These are phyloP conservation scores for Candida pseudocylindracea DNA, from an alignment of 1,139 yeast species.

Conservation along the genomic window DNA sequence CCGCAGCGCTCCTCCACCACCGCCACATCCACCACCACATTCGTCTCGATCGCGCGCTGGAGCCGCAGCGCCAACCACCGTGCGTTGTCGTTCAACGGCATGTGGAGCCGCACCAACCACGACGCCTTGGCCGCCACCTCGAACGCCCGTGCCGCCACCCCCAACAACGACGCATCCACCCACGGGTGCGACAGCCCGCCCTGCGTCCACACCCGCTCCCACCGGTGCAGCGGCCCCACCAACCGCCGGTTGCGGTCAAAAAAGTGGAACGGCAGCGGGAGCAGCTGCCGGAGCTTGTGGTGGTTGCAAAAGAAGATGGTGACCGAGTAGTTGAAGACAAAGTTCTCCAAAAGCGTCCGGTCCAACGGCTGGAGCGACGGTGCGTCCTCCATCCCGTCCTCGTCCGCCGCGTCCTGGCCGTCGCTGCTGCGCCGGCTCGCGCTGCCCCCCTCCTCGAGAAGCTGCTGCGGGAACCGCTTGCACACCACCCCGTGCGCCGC, in stretches of 20 bases:
- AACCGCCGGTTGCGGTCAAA: slow-evolving; percentile 9
- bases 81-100: slow-evolving; percentile 1
- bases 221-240: slow-evolving; percentile 9
- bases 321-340: slow-evolving; percentile 13
- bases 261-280: slow-evolving; percentile 14
- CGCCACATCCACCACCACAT: slow-evolving; percentile 1
- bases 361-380: slow-evolving; percentile 4
- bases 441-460: too few species aligned
- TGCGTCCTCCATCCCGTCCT: too few species aligned
- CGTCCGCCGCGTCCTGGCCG: background rate
- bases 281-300: slow-evolving; percentile 7
- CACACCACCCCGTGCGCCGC: slow-evolving; percentile 4
- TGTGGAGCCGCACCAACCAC: slow-evolving; percentile 12
- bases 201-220: slow-evolving; percentile 1
- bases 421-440: background rate
- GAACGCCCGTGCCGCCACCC: slow-evolving; percentile 4
- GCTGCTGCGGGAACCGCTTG: slow-evolving; percentile 1
- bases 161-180: too few species aligned
- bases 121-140: slow-evolving; percentile 17
- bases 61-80: slow-evolving; percentile 1
- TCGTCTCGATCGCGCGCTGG: background rate
- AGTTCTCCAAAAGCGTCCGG: slow-evolving; percentile 13
- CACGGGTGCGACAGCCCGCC: background rate
- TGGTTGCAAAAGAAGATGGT: slow-evolving; percentile 8
- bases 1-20: background rate